These are phyloP conservation scores for Phycomyces nitens DNA, from an alignment of 192 early-diverging fungal genomes.

Conservation along the genomic window DNA sequence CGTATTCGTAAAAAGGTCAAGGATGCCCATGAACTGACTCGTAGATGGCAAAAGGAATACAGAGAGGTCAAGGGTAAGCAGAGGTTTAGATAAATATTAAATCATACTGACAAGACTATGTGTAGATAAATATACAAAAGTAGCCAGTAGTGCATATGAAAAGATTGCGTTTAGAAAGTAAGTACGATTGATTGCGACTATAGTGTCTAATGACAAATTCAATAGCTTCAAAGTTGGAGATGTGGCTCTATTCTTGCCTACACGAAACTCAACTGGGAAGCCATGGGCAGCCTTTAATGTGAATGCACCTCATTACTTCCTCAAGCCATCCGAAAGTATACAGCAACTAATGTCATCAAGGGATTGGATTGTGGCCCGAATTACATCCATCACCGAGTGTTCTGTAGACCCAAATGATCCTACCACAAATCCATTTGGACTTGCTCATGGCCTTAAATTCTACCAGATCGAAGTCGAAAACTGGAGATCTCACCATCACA, in stretches of 20 bases:
- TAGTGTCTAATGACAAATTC: not conserved
- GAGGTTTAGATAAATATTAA: not conserved
- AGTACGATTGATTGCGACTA: not conserved
- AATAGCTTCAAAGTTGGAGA: constrained; percentile 54
- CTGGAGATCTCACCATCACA: constrained; percentile 33
- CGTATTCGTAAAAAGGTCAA: constrained; percentile 22
- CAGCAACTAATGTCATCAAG: constrained; percentile 33
- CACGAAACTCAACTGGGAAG: constrained; percentile 47
- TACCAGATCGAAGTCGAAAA: constrained; percentile 47
- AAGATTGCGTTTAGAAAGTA: constrained; percentile 60
- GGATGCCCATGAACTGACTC: constrained; percentile 25
- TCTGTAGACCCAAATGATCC: constrained; percentile 38
- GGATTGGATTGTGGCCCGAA: constrained; percentile 52
- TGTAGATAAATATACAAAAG: constrained; percentile 48
- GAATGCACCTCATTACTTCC: constrained; percentile 53
- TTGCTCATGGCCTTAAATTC: constrained; percentile 48
- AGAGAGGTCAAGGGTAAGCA: constrained; percentile 34
- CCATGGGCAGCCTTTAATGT: constrained; percentile 60
- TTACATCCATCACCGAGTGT: constrained; percentile 45
- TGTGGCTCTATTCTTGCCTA: constrained; percentile 53
- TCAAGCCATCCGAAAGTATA: constrained; percentile 39
- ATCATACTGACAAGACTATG: not conserved
- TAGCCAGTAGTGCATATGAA: constrained; percentile 34
- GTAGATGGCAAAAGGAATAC: constrained; percentile 30
- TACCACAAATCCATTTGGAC: constrained; percentile 44